Percentiles rank a stretch among this genome's conserved stretches.
Conservation (phyloP, 2,329 filamentous ascomycete species). For the Pseudonectria foliicola region DNA sequence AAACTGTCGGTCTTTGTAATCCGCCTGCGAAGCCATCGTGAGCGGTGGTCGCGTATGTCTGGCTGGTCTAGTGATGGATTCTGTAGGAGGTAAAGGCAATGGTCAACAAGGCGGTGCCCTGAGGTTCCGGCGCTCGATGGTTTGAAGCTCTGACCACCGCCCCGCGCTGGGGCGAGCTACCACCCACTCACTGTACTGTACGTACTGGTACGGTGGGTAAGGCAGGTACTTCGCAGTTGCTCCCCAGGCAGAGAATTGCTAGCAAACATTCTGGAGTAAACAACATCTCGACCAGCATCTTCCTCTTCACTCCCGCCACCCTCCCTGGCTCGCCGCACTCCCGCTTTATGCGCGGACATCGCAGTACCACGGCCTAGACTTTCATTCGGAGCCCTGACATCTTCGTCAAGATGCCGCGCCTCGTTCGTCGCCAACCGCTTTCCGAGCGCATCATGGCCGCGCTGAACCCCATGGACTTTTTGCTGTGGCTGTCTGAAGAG, state of each 20-base stretch:
- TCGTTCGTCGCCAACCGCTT: conserved; percentile 76
- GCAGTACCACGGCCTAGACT: not conserved
- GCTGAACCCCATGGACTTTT: conserved; percentile 81
- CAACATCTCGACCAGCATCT: conserved; percentile 11
- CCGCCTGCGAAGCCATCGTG: conserved; percentile 45
- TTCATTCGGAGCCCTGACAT: not conserved
- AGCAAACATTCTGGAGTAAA: conserved; percentile 20
- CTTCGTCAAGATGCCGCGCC: conserved; percentile 53
- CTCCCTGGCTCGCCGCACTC: conserved; percentile 1
- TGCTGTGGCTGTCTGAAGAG: conserved; percentile 88
- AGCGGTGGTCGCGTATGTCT: conserved; percentile 2
- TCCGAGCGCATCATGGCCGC: conserved; percentile 71
- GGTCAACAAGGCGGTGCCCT: conserved; percentile 8
- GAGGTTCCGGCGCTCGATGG: conserved; percentile 13
- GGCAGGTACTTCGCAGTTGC: conserved; percentile 14
- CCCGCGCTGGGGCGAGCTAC: conserved; percentile 18
- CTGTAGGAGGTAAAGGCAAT: too few relatives aligned
- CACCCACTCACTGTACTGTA: too few relatives aligned
- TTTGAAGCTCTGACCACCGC: conserved; percentile 24
- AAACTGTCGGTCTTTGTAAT: conserved; percentile 84
- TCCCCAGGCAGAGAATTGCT: conserved; percentile 13
- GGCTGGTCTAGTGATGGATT: not conserved
- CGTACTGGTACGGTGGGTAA: too few relatives aligned
- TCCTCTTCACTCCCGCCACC: not conserved
- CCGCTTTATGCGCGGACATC: not conserved